A percentile compares a stretch with the other conserved stretches of the same genome.
phyloP scores from a whole-genome alignment of 495 filamentous ascomycete genomes.

The Talaromyces ruber region DNA sequence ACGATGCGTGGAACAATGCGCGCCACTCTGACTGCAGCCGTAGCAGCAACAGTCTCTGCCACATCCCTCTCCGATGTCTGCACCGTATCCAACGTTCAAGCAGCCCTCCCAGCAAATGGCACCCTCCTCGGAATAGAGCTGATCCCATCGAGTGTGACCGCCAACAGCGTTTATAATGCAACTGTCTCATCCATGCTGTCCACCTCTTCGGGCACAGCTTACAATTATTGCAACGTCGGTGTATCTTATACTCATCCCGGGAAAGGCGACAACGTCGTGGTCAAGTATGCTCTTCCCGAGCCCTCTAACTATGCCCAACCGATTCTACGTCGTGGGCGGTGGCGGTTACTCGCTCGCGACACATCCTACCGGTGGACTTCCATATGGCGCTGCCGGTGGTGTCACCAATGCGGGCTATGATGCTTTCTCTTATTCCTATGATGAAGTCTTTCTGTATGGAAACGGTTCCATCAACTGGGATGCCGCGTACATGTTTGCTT shows the following conservation, averaged over 20 bases:
- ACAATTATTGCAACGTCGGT: neutral
- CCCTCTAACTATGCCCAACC: neutral
- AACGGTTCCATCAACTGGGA: slow-evolving; percentile 38
- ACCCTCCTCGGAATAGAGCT: neutral
- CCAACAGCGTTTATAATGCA: neutral
- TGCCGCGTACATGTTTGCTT: slow-evolving; percentile 33
- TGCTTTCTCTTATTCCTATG: slow-evolving; percentile 24
- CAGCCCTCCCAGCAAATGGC: neutral
- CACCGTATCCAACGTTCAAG: neutral
- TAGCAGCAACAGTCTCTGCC: neutral
- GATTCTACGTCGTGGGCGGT: neutral
- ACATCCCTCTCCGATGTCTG: neutral
- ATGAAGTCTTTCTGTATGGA: slow-evolving; percentile 20
- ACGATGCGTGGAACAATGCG: neutral
- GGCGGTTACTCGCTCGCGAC: neutral
- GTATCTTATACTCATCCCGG: neutral
- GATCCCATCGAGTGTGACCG: neutral
- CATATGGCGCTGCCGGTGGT: slow-evolving; percentile 30
- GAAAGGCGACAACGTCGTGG: neutral
- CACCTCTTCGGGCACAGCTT: neutral
- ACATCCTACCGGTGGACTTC: slow-evolving; percentile 24
- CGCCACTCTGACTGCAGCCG: neutral
- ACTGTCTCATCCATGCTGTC: neutral
- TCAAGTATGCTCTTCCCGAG: neutral
- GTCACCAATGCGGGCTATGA: slow-evolving; percentile 31